Evolutionary conservation across 345 rosid species (phyloP).

Genomic region (Kandelia obovata): DNA sequence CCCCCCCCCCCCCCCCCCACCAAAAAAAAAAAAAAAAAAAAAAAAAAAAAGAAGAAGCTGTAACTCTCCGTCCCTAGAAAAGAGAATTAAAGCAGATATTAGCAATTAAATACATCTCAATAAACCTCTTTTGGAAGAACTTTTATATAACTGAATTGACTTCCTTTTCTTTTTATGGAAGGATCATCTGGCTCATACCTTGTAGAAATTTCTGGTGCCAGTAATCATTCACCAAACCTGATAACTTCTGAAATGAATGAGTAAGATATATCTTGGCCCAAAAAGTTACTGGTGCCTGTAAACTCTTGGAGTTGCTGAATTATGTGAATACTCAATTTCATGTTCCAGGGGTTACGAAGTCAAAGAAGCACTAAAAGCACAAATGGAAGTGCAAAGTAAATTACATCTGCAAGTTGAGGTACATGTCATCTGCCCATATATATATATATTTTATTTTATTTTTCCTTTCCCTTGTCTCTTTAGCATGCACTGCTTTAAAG

Average conservation of each 20-base stretch:
- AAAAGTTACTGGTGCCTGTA: not conserved
- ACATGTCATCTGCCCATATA: not conserved
- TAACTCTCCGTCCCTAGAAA: not conserved
- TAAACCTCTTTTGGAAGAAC: not conserved
- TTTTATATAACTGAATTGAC: slow-evolving; percentile 6
- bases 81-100: not conserved
- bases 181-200: slow-evolving; percentile 50
- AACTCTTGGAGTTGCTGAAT: slow-evolving; percentile 12
- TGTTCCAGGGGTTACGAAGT: slow-evolving; percentile 55
- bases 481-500: no score
- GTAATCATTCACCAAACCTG: slow-evolving; percentile 39
- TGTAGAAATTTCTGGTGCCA: slow-evolving; percentile 38
- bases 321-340: slow-evolving; percentile 8
- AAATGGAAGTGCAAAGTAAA: slow-evolving; percentile 85
- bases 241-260: slow-evolving; percentile 53
- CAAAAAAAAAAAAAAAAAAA: not conserved
- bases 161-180: slow-evolving; percentile 10
- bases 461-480: no score
- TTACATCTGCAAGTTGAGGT: slow-evolving; percentile 79
- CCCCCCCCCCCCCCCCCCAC: no score
- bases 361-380: slow-evolving; percentile 65
- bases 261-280: slow-evolving; percentile 40
- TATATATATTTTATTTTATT: no score
- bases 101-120: not conserved
- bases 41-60: not conserved